These are phyloP conservation scores for Annulohypoxylon truncatum DNA, from an alignment of 2,329 filamentous ascomycete genomes.

Conservation along the genomic window DNA sequence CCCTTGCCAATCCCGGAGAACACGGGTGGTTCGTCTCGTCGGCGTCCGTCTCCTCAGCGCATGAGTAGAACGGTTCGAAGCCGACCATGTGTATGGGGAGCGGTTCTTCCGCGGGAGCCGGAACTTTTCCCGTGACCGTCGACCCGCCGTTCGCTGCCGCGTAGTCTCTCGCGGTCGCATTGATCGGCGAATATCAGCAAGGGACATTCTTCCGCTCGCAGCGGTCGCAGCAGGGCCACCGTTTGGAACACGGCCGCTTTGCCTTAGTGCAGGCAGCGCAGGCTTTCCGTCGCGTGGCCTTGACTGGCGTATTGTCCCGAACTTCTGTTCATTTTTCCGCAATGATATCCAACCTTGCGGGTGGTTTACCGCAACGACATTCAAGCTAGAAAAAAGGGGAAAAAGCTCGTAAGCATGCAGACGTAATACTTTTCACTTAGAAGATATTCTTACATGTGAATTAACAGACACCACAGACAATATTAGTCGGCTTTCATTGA, in stretches of 20 bases:
- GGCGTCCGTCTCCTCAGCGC: background rate
- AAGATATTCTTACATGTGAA: background rate
- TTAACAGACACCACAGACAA: background rate
- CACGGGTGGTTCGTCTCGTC: slow-evolving; percentile 7
- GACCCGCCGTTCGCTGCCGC: slow-evolving; percentile 4
- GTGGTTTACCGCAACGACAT: background rate
- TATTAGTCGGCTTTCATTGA: background rate
- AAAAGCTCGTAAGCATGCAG: background rate
- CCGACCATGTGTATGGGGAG: slow-evolving; percentile 11
- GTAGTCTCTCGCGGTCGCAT: slow-evolving; percentile 23
- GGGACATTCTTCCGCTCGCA: slow-evolving; percentile 16
- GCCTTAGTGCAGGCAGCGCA: slow-evolving; percentile 25
- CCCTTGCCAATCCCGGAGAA: background rate
- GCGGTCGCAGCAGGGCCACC: slow-evolving; percentile 13
- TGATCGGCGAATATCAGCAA: slow-evolving; percentile 21
- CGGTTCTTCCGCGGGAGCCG: background rate
- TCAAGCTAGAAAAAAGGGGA: background rate
- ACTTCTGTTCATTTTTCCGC: background rate
- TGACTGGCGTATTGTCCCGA: background rate
- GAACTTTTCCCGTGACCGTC: background rate
- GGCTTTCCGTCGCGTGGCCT: slow-evolving; percentile 12
- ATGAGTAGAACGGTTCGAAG: slow-evolving; percentile 4
- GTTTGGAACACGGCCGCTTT: slow-evolving; percentile 24
- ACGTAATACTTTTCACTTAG: background rate
- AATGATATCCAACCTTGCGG: background rate